phyloP scores from a whole-genome alignment of 2,329 filamentous ascomycete genomes.

The Hymenoscyphus repandus region DNA sequence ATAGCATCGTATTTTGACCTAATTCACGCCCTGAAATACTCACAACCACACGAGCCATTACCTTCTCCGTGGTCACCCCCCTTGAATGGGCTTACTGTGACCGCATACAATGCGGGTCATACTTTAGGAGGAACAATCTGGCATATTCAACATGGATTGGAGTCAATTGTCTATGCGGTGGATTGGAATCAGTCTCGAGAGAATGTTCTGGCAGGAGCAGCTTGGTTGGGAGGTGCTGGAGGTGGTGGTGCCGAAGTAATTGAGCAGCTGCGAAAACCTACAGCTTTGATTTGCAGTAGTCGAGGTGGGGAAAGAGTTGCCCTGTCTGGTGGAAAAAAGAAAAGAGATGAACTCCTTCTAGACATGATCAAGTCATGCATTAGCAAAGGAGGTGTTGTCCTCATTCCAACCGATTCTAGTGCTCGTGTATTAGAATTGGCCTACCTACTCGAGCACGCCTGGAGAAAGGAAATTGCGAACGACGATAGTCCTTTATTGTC shows the following conservation, averaged over 20 bases:
- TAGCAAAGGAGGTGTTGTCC: constrained; percentile 76
- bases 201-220: constrained; percentile 87
- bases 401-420: constrained; percentile 93
- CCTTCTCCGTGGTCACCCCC: constrained; percentile 84
- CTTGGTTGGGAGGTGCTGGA: constrained; percentile 82
- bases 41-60: constrained; percentile 86
- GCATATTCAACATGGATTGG: constrained; percentile 95
- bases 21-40: constrained; percentile 92
- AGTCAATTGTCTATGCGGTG: constrained; percentile 95
- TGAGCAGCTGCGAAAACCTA: constrained; percentile 88
- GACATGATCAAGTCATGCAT: constrained; percentile 77
- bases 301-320: constrained; percentile 68
- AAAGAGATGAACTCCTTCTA: constrained; percentile 79
- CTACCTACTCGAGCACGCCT: constrained; percentile 88
- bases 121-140: constrained; percentile 96
- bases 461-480: constrained; percentile 60
- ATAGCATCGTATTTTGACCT: constrained; percentile 88
- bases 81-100: constrained; percentile 86
- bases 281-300: constrained; percentile 87
- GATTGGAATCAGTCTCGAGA: constrained; percentile 99
- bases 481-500: constrained; percentile 47
- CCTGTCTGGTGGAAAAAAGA: constrained; percentile 67
- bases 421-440: constrained; percentile 89
- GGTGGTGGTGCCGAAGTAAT: constrained; percentile 83
- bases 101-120: constrained; percentile 93